Evolutionary conservation across 2,329 filamentous ascomycete species (phyloP).

Genomic region (Colletotrichum sp.): DNA sequence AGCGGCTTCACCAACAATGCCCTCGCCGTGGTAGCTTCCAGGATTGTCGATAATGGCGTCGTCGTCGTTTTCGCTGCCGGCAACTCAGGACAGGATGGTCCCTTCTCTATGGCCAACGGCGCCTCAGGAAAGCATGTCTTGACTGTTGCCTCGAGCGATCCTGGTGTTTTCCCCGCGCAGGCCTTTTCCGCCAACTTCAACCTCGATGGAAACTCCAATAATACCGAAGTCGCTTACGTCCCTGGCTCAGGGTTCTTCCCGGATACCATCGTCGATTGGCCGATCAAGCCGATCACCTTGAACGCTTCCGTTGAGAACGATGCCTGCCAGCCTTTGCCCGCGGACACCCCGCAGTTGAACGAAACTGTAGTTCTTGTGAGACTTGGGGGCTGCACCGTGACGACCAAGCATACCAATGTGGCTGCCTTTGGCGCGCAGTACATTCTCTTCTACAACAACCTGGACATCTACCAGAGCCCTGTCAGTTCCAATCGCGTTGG

Average conservation of each 20-base stretch:
- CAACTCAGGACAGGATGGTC: slow-evolving; percentile 52
- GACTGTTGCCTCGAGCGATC: slow-evolving; percentile 41
- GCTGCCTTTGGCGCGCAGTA: neutral
- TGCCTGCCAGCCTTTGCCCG: slow-evolving; percentile 25
- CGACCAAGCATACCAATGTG: neutral
- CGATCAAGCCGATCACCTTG: slow-evolving; percentile 27
- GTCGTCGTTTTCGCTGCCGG: slow-evolving; percentile 55
- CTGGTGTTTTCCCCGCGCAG: neutral
- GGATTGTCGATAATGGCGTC: slow-evolving; percentile 51
- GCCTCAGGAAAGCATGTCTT: slow-evolving; percentile 45
- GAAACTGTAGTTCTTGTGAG: neutral
- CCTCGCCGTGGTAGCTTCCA: slow-evolving; percentile 44
- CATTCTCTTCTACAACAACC: neutral
- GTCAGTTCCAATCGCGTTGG: neutral
- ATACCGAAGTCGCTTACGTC: neutral
- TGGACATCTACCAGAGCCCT: neutral
- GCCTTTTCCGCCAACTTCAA: neutral
- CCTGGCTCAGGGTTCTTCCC: neutral
- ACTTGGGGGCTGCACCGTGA: neutral
- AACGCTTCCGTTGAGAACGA: slow-evolving; percentile 26
- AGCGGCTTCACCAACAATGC: slow-evolving; percentile 45
- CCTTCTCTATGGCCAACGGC: slow-evolving; percentile 49
- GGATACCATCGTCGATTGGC: slow-evolving; percentile 21
- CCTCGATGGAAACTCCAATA: neutral
- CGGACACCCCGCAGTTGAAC: neutral